Conservation (phyloP, 805 yeast species). For the Millerozyma miso region DNA sequence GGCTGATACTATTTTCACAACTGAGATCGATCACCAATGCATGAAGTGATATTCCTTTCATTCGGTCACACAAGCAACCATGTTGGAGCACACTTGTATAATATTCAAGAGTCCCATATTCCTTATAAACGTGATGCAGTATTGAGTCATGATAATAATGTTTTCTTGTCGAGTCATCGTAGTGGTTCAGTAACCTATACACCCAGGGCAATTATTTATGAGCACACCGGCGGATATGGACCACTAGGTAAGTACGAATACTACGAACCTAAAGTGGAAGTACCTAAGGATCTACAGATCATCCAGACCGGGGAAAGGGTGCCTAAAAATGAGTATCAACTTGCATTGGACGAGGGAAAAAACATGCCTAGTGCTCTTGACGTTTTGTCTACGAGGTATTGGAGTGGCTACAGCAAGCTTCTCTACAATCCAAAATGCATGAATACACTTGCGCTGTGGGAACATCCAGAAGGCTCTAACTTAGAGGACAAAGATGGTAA, state of each 20-base stretch:
- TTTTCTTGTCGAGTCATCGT: constrained; percentile 23
- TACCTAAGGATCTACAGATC: constrained; percentile 10
- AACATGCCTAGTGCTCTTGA: constrained; percentile 26
- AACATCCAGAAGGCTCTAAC: constrained; percentile 18
- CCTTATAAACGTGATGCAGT: constrained; percentile 45
- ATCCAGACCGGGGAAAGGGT: constrained; percentile 34
- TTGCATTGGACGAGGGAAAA: constrained; percentile 50
- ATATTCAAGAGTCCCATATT: constrained; percentile 67
- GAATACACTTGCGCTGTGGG: constrained; percentile 57
- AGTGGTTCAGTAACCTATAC: constrained; percentile 45
- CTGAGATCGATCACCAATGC: constrained; percentile 39
- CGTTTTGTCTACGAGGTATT: constrained; percentile 47
- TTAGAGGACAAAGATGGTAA: neutral
- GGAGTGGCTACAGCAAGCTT: constrained; percentile 78
- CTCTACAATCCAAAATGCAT: constrained; percentile 61
- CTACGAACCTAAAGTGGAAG: constrained; percentile 14
- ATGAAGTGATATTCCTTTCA: constrained; percentile 69
- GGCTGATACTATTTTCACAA: neutral
- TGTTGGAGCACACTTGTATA: constrained; percentile 74
- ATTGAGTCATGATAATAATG: constrained; percentile 45
- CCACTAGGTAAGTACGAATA: constrained; percentile 55
- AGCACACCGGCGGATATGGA: constrained; percentile 73
- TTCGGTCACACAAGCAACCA: constrained; percentile 73
- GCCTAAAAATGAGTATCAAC: constrained; percentile 58
- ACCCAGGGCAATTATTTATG: constrained; percentile 86